Evolutionary conservation across 345 rosid genomes (phyloP).

Genomic region (Murraya paniculata): DNA sequence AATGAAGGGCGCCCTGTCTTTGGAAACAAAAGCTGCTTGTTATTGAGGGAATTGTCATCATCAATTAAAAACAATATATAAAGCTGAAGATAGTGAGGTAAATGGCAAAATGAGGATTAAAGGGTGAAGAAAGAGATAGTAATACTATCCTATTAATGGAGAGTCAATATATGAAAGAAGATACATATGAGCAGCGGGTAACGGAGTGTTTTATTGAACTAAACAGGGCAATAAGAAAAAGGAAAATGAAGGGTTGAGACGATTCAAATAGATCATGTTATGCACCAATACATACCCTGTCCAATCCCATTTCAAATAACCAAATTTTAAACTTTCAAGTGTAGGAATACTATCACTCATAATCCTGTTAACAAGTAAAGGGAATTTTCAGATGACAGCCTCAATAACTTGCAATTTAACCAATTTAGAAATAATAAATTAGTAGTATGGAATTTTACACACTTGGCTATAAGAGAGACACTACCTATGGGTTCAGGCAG

Average conservation of each 20-base stretch:
- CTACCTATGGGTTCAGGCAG: constrained; percentile 85
- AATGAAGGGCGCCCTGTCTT: not conserved
- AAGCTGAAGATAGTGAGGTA: not conserved
- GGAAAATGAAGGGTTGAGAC: not conserved
- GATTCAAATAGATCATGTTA: not conserved
- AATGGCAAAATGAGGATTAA: not conserved
- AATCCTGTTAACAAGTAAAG: not conserved
- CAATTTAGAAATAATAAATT: not conserved
- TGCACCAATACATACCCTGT: not conserved
- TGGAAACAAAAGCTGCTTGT: not conserved
- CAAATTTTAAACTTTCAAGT: not conserved
- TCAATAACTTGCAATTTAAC: not conserved
- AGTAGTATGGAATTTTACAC: not conserved
- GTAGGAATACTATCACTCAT: not conserved
- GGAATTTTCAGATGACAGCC: not conserved
- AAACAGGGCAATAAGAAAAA: not conserved
- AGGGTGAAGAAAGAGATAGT: not conserved
- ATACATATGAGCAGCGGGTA: not conserved
- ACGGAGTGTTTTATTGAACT: not conserved
- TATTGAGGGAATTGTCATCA: not conserved
- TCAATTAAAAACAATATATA: not conserved
- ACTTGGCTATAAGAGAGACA: not conserved
- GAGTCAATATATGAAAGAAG: not conserved
- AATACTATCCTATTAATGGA: not conserved
- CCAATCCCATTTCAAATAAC: not conserved